Percentiles rank a stretch among this genome's conserved stretches.
Evolutionary conservation across 2,329 filamentous ascomycete species (phyloP).

Genomic region (Fusarium sp.): DNA sequence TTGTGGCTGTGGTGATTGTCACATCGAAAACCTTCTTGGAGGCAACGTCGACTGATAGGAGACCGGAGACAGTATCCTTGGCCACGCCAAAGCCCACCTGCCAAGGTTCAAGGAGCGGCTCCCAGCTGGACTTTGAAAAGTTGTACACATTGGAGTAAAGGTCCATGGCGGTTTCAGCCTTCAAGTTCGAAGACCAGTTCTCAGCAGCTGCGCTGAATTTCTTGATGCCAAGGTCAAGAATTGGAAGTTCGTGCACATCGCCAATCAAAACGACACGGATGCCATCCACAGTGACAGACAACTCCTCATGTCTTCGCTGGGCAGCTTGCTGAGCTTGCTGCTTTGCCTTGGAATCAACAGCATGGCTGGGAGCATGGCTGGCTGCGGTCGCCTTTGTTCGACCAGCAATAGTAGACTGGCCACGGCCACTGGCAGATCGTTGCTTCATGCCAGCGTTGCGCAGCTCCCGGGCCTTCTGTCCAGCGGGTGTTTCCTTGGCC

Average conservation of each 20-base stretch:
- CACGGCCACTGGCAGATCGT: slow-evolving; percentile 68
- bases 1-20: slow-evolving; percentile 92
- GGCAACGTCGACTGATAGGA: slow-evolving; percentile 84
- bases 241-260: slow-evolving; percentile 93
- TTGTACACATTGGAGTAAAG: slow-evolving; percentile 98
- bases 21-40: slow-evolving; percentile 93
- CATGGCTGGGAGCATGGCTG: slow-evolving; percentile 44
- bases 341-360: slow-evolving; percentile 35
- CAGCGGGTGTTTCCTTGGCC: slow-evolving; percentile 54
- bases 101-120: slow-evolving; percentile 96
- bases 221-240: slow-evolving; percentile 94
- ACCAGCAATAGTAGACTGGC: slow-evolving; percentile 61
- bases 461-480: slow-evolving; percentile 68
- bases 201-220: slow-evolving; percentile 85
- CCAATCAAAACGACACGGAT: slow-evolving; percentile 94
- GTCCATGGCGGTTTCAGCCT: slow-evolving; percentile 89
- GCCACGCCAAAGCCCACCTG: slow-evolving; percentile 91
- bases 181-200: slow-evolving; percentile 91
- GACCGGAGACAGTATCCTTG: slow-evolving; percentile 79
- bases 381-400: slow-evolving; percentile 55
- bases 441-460: slow-evolving; percentile 63
- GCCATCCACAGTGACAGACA: slow-evolving; percentile 88
- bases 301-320: slow-evolving; percentile 71
- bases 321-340: slow-evolving; percentile 28
- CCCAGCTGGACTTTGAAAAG: slow-evolving; percentile 98